Percentiles rank a stretch among this genome's conserved stretches.
Conservation (phyloP, 2,329 filamentous ascomycete genomes). For the Colletotrichum lentis region DNA sequence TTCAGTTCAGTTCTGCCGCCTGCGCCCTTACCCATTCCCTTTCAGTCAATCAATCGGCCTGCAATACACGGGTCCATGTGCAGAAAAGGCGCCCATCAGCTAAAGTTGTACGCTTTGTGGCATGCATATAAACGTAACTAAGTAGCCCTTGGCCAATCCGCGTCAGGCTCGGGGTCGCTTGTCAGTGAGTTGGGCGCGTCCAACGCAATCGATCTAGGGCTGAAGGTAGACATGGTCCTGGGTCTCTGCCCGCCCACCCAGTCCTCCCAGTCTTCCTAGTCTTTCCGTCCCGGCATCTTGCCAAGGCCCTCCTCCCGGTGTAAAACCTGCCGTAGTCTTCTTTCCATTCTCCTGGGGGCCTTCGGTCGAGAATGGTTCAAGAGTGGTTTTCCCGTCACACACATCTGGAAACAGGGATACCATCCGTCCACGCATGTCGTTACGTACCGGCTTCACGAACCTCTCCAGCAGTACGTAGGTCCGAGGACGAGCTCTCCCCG, state of each 20-base stretch:
- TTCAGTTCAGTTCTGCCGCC: not conserved
- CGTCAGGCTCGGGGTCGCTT: conserved; percentile 26
- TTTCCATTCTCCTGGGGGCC: conserved; percentile 2
- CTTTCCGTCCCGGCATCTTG: conserved; percentile 16
- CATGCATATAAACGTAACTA: conserved; percentile 12
- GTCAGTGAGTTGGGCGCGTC: conserved; percentile 12
- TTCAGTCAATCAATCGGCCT: not conserved
- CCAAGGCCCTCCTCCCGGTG: conserved; percentile 5
- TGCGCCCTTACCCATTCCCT: too few species aligned
- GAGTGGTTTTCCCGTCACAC: not conserved
- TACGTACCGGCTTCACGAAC: conserved; percentile 26
- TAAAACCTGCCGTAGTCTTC: conserved; percentile 1
- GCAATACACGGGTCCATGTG: not conserved
- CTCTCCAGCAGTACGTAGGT: conserved; percentile 8
- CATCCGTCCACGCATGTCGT: conserved; percentile 20
- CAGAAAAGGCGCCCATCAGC: conserved; percentile 7
- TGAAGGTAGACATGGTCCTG: conserved; percentile 24
- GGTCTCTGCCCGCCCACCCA: not conserved
- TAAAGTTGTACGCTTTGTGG: not conserved
- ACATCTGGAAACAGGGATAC: not conserved
- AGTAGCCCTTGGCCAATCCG: conserved; percentile 10
- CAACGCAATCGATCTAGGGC: conserved; percentile 21
- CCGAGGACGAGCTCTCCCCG: conserved; percentile 1
- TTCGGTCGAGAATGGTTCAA: not conserved
- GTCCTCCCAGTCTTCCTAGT: not conserved